Base-by-base conservation (phyloP, 1,139 yeast species). In the Pichia cactophila region DNA sequence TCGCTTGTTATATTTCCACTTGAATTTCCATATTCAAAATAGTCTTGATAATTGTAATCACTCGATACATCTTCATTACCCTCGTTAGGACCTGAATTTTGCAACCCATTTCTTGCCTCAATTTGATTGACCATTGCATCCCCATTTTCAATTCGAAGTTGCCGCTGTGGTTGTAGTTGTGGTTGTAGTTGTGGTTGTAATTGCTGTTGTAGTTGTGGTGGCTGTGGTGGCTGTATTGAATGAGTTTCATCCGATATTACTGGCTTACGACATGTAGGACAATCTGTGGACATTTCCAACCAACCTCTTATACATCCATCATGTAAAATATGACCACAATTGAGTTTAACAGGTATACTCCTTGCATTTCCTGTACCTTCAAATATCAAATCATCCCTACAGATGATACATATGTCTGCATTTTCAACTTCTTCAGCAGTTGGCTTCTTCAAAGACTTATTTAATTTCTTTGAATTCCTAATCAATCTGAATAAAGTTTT, bases 301-400 rank as follows among this genome's bases (percentile, higher is more conserved):
- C 99, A 92, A 58, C 86, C 86, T 61, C 86, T 86, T 55, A 92
- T 74, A 65, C 98, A 92, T 3, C 95, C 92, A 69, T 85, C 72
- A 64, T 92, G 99, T 53, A 92, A 73, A 50, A 88, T 83, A 66
- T 92, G 99, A 20, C 86, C 85, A 70, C 99, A 92, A 2, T 72
- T 73, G 49, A 92, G 72, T 60, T 77, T 84, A 64, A 88, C 88
- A 2, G 97, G 95, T 43, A 69, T 73, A 50, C 73, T 70, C 52
- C 90, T 74, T 41, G 69, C 69, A 17, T 61, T 63, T 17, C 55
- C 58, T 5, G 53, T 41, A 4, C 61, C 50, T 16, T 70, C 75
- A 9, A 63, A 61, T 5, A 73, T 61, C 95, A 88, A 86, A 53
- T 84, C 94, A 55, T 87, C 96, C 44, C 95, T 78, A 65, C 96